A percentile compares a stretch with the other conserved stretches of the same genome.
These are phyloP conservation scores for Brassica rapa DNA, from an alignment of 345 rosid species.

Conservation along the genomic window DNA sequence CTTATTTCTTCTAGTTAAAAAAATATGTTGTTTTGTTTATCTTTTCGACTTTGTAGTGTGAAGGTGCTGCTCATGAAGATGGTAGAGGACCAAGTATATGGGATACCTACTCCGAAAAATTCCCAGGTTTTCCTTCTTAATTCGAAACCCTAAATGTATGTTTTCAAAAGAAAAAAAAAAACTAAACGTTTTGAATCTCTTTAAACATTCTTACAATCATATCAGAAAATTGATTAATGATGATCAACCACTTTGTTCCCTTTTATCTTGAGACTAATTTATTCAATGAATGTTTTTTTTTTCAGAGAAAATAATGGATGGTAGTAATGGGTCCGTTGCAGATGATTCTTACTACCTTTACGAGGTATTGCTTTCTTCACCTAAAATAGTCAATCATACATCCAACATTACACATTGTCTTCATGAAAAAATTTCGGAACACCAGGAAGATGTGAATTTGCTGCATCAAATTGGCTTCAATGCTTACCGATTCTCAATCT, in stretches of 20 bases:
- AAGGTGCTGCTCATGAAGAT: constrained; percentile 51
- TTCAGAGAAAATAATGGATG: constrained; percentile 42
- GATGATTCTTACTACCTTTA: constrained; percentile 46
- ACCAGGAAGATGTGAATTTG: constrained; percentile 37
- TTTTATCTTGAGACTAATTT: background rate
- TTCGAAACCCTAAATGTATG: background rate
- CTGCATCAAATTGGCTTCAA: constrained; percentile 43
- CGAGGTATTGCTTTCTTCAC: constrained; percentile 36
- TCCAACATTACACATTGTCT: constrained; percentile 23
- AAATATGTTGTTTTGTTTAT: no score
- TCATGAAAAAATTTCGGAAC: constrained; percentile 26
- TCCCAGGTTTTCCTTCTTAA: constrained; percentile 29
- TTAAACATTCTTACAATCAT: background rate
- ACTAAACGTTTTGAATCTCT: background rate
- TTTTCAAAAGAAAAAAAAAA: no score
- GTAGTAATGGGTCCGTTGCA: constrained; percentile 44
- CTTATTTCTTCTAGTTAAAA: no score
- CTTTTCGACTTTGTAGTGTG: constrained; percentile 27
- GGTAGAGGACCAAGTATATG: constrained; percentile 56
- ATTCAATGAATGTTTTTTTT: background rate
- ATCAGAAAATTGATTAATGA: background rate
- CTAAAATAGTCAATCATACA: background rate
- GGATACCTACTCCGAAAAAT: constrained; percentile 41
- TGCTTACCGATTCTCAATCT: constrained; percentile 49
- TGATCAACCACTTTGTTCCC: background rate